These are phyloP conservation scores for Boeremia exigua DNA, from an alignment of 2,329 filamentous ascomycete genomes.

Conservation along the genomic window DNA sequence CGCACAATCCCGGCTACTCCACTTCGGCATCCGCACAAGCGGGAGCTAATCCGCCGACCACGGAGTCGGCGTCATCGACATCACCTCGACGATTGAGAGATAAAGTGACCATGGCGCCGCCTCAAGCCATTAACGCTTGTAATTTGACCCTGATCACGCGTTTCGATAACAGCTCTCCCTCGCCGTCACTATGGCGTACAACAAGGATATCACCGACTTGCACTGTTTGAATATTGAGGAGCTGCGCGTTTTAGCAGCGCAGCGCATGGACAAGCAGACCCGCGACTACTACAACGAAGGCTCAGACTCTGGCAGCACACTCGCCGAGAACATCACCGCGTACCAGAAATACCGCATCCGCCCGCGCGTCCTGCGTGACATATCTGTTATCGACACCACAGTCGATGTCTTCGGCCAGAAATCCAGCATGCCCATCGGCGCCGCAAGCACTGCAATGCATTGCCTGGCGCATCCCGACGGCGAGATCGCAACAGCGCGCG, in stretches of 20 bases:
- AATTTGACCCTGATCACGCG: no score
- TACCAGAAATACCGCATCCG: constrained; percentile 42
- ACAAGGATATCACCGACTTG: constrained; percentile 26
- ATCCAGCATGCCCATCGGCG: constrained; percentile 49
- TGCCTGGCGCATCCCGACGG: constrained; percentile 53
- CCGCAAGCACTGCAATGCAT: constrained; percentile 52
- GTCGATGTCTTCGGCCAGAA: constrained; percentile 28
- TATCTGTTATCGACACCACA: constrained; percentile 47
- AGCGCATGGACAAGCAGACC: constrained; percentile 42
- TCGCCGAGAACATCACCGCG: constrained; percentile 36
- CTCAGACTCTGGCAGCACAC: constrained; percentile 29
- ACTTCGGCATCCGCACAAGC: constrained; percentile 11
- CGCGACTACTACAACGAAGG: constrained; percentile 40
- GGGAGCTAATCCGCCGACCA: constrained; percentile 9
- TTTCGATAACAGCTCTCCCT: neutral
- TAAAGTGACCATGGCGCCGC: constrained; percentile 12
- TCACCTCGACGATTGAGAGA: neutral
- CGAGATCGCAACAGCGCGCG: constrained; percentile 51
- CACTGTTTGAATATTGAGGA: constrained; percentile 38
- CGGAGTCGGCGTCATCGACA: constrained; percentile 19
- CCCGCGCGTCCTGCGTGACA: constrained; percentile 49
- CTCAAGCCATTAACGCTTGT: neutral
- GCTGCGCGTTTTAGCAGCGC: constrained; percentile 31
- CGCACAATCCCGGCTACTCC: neutral
- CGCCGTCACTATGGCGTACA: constrained; percentile 19